These are phyloP conservation scores for Ceratocystis eucalypticola DNA, from an alignment of 2,329 filamentous ascomycete species.

Conservation along the genomic window DNA sequence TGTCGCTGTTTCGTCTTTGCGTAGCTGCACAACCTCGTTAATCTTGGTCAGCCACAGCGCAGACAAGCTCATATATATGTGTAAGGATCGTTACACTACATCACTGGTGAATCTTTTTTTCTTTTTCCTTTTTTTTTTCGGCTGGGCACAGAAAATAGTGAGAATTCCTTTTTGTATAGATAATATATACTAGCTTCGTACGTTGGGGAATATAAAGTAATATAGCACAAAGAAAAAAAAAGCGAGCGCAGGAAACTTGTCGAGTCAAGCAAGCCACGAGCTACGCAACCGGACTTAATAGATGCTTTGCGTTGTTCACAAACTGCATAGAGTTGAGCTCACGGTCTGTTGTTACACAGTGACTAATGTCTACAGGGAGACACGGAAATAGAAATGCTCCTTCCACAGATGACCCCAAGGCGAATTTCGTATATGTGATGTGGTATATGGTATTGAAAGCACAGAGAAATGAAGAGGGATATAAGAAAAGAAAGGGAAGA, in stretches of 20 bases:
- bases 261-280: no score
- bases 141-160: background rate
- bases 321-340: no score
- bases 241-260: background rate
- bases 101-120: no score
- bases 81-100: no score
- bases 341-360: no score
- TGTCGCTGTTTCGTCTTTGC: background rate
- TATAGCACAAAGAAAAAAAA: background rate
- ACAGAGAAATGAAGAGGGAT: conserved; percentile 8
- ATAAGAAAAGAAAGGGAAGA: conserved; percentile 8
- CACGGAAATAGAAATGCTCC: background rate
- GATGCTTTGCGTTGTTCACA: no score
- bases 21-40: no score
- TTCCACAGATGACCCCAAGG: background rate
- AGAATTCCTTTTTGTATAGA: background rate
- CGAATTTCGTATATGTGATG: background rate
- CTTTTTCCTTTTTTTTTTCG: no score
- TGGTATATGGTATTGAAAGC: conserved; percentile 4
- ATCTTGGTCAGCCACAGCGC: no score
- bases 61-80: no score
- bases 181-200: no score
- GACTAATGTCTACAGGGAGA: background rate
- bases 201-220: background rate
- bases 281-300: no score